Evolutionary conservation across 1,284 basidiomycete genomes (phyloP).

Genomic region (Apiotrichum sp.): DNA sequence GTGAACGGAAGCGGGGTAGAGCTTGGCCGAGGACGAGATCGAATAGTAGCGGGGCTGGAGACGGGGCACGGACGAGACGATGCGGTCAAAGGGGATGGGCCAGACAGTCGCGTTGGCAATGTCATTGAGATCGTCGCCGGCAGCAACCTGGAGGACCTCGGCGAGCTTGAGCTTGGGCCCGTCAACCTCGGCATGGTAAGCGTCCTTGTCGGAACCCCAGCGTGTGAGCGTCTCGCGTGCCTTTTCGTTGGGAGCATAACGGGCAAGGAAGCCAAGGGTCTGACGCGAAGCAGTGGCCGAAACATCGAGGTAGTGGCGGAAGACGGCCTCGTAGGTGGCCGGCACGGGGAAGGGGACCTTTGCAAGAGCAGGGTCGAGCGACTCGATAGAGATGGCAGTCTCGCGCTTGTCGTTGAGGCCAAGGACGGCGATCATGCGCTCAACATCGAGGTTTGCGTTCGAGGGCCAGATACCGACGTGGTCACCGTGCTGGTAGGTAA

Average conservation of each 20-base stretch:
- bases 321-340: conserved; percentile 87
- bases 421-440: conserved; percentile 77
- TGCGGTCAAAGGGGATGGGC: conserved; percentile 90
- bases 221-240: conserved; percentile 68
- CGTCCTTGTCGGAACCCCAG: conserved; percentile 80
- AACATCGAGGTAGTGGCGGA: conserved; percentile 96
- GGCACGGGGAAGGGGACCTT: conserved; percentile 99
- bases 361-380: conserved; percentile 91
- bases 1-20: conserved; percentile 81
- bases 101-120: conserved; percentile 57
- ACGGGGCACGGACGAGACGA: conserved; percentile 86
- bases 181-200: conserved; percentile 68
- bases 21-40: conserved; percentile 93
- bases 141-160: conserved; percentile 79
- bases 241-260: conserved; percentile 76
- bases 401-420: conserved; percentile 70
- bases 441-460: conserved; percentile 87
- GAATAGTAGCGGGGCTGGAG: conserved; percentile 97
- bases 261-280: conserved; percentile 76
- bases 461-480: conserved; percentile 96
- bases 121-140: conserved; percentile 61
- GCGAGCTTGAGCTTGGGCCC: conserved; percentile 81
- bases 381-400: conserved; percentile 82
- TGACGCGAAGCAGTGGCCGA: conserved; percentile 89
- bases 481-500: conserved; percentile 98